A percentile compares a stretch with the other conserved stretches of the same genome.
Evolutionary conservation across 192 early-diverging fungal genomes (phyloP).

Genomic region (Gamsiella multidivaricata): DNA sequence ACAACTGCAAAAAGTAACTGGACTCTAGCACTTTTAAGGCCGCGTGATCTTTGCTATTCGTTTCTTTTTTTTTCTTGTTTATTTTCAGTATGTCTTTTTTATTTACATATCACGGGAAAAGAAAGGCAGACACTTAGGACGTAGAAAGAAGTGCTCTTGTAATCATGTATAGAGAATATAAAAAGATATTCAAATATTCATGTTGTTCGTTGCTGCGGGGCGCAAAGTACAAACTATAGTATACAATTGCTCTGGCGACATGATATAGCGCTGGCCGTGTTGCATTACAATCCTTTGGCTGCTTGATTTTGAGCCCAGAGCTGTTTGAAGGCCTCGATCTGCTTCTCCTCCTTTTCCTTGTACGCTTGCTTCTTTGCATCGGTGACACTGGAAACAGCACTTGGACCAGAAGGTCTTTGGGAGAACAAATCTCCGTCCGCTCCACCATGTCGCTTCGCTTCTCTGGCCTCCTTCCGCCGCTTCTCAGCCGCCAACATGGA

Average conservation of each 20-base stretch:
- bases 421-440: not conserved
- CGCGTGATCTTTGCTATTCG: not conserved
- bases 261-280: too few relatives aligned
- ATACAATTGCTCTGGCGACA: too few relatives aligned
- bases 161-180: not conserved
- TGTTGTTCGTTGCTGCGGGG: too few relatives aligned
- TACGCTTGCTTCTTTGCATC: slow-evolving; percentile 34
- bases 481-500: slow-evolving; percentile 44
- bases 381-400: slow-evolving; percentile 11
- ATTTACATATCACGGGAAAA: not conserved
- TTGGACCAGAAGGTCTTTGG: not conserved
- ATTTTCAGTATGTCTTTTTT: not conserved
- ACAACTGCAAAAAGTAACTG: slow-evolving; percentile 56
- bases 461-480: slow-evolving; percentile 29
- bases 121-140: too few relatives aligned
- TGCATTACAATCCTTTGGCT: slow-evolving; percentile 7
- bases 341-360: slow-evolving; percentile 49
- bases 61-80: slow-evolving; percentile 6
- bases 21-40: slow-evolving; percentile 1
- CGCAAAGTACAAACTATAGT: not conserved
- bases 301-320: slow-evolving; percentile 49
- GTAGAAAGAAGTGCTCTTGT: slow-evolving; percentile 15
- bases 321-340: slow-evolving; percentile 41
- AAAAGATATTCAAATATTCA: not conserved
- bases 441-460: slow-evolving; percentile 5